Base-by-base conservation (phyloP, 106 monocot species). In the Dioscorea zingiberensis region DNA sequence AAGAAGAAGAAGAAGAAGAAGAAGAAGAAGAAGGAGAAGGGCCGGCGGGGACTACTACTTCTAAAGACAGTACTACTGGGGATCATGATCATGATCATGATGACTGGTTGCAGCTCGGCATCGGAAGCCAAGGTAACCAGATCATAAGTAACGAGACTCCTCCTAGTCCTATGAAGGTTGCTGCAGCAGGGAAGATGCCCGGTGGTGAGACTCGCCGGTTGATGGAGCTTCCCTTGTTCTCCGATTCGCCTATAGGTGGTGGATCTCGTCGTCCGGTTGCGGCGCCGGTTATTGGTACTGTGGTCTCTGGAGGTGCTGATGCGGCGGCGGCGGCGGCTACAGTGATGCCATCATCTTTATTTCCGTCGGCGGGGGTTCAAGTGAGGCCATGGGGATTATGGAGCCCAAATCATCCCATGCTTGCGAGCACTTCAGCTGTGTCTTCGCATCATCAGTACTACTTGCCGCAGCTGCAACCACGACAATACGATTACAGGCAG, bases 81-180 rank as follows among this genome's bases (percentile, higher is more conserved):
- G 23, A 22, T n/a, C n/a, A n/a, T 16, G 27, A 21, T 18, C 64
- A 62, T 19, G 25, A n/a, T 38, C 9, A 38, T 22, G 44, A 71
- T 23, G 44, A 47, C 1, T 84, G 84, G 84, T 69, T 88, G 16
- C 80, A 68, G 44, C 29, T 88, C 21, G 80, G 88, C n/a, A 10
- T 81, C 15, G 82, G 62, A 23, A 22, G 51, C 18, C 13, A 47
- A 47, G 7, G 46, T 7, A n/a, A n/a, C n/a, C n/a, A n/a, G n/a
- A n/a, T n/a, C n/a, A n/a, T n/a, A n/a, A n/a, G 38, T 38, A 38
- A 38, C 38, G 38, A 38, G 38, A 51, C 19, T 13, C 19, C 0
- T 8, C 9, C 7, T 47, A n/a, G n/a, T n/a, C 46, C 46, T 4
- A 11, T 29, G n/a, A n/a, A n/a, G n/a, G n/a, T n/a, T n/a, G n/a